Evolutionary conservation across 2,329 filamentous ascomycete species (phyloP), one percentile per base, ranked within the genome.

Genomic region (Sporothrix brunneoviolacea): DNA sequence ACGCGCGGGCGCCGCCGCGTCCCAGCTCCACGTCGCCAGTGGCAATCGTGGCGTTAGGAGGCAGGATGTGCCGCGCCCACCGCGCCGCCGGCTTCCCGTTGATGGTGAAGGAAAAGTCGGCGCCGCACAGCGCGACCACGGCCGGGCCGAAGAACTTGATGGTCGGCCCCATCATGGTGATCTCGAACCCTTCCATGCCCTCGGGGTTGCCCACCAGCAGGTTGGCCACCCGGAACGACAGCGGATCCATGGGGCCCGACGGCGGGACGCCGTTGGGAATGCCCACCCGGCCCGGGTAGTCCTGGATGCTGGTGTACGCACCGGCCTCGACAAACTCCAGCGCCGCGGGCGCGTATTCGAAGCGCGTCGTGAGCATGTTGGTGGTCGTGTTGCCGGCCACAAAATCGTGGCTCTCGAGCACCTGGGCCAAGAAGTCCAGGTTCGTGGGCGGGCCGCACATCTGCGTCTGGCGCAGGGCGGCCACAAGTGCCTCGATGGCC

Each of bases 161-260:
- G 28, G 81, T 77, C 0, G 81, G 80, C 0, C 81, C 81, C 13
- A 69, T 74, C 15, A 83, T 57, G 0, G 80, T 83, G 22, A 83
- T 77, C 56, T 85, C 81, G 0, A 85, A 62, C 0, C 70, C 71
- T 60, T 82, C 81, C 4, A 64, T 70, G 0, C 68, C 70, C 1
- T 67, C 59, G 0, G 69, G 56, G 48, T 84, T 84, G 0, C 79
- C 79, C 0, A 78, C 79, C 1, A 84, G 67, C 18, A 75, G 65
- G 55, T 84, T 85, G 2, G 77, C 80, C 24, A 82, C 68, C 21
- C 73, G 72, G 40, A 77, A 75, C 1, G 76, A 71, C n/a, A 83
- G 59, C 1, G 72, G 68, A 58, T 83, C 80, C 79, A 83, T 83
- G 0, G 81, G 78, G 0, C 81, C 80, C 4, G 73, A 71, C 28